phyloP scores from a whole-genome alignment of 2,329 filamentous ascomycete genomes.

The Aspergillus hiratsukae region DNA sequence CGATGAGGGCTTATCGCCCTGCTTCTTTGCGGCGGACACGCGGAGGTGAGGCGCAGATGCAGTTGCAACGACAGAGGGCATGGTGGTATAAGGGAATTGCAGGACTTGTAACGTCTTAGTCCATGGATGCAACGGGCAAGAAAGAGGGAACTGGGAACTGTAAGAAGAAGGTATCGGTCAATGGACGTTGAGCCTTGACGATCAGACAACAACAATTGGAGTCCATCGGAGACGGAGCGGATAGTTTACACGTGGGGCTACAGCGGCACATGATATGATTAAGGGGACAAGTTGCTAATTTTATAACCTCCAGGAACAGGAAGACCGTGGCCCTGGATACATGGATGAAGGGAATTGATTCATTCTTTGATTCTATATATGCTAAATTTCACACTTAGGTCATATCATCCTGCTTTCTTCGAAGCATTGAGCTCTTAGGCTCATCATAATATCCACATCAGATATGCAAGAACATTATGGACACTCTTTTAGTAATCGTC shows the following conservation, averaged over 20 bases:
- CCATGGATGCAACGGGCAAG: constrained; percentile 13
- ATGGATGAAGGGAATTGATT: background rate
- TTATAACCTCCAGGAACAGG: background rate
- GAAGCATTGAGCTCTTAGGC: background rate
- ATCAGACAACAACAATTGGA: background rate
- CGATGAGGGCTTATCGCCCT: constrained; percentile 12
- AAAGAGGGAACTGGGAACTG: background rate
- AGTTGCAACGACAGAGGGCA: constrained; percentile 28
- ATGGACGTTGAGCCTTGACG: background rate
- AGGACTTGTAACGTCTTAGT: constrained; percentile 11
- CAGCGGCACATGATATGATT: constrained; percentile 9
- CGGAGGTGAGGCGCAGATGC: constrained; percentile 30
- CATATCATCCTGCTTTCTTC: background rate
- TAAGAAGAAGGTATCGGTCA: background rate
- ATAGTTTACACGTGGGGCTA: constrained; percentile 36
- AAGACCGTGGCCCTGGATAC: background rate
- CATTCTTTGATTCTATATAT: background rate
- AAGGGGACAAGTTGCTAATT: background rate
- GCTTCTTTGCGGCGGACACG: constrained; percentile 27
- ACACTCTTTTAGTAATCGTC: constrained; percentile 65
- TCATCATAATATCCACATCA: background rate
- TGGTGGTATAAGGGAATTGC: constrained; percentile 11
- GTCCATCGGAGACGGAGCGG: constrained; percentile 19
- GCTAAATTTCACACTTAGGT: background rate
- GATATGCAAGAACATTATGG: background rate